Evolutionary conservation across 2,329 filamentous ascomycete species (phyloP), one percentile per base, ranked within the genome.

Genomic region (Microdochium trichocladiopsis): DNA sequence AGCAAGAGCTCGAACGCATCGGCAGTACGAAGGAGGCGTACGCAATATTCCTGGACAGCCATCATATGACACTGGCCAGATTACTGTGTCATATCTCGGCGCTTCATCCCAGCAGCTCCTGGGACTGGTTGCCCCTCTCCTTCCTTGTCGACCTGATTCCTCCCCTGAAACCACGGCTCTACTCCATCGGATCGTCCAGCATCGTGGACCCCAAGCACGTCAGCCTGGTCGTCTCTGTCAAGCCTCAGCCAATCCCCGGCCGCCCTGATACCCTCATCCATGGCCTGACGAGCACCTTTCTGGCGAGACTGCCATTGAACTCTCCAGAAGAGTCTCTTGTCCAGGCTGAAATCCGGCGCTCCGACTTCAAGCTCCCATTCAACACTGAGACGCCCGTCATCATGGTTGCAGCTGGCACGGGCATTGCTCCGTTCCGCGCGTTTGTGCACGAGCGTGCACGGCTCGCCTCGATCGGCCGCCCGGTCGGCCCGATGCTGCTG

Each of bases 371-470:
- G 51, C 67, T 77, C 1, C 75, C 75, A 1, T 56, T 66, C 10
- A 49, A 58, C 2, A 61, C 68, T 9, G 65, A 64, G 2, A 72
- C 68, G 1, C 76, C 78, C 0, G 63, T 83, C 18, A 67, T 83
- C 50, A 75, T 79, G 67, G 66, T 78, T 10, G 73, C 66, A 0
- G 71, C 77, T 0, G 78, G 78, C 3, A 78, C 76, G 0, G 77
- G 77, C 6, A 63, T 79, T 5, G 75, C 76, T 1, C 76, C 75
- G 0, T 65, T 68, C 58, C 61, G 63, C 2, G 65, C 59, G 36
- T 68, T 68, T 55, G 53, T 63, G 18, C 53, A 68, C 24, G 72
- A 76, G 53, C 67, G 73, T 2, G 65, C 65, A 33, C 55, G 68
- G 37, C 59, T 72, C 9, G 56, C 61, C 16, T 61, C 60, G 10